phyloP scores from a whole-genome alignment of 805 yeast species.

The Pichia californica region DNA sequence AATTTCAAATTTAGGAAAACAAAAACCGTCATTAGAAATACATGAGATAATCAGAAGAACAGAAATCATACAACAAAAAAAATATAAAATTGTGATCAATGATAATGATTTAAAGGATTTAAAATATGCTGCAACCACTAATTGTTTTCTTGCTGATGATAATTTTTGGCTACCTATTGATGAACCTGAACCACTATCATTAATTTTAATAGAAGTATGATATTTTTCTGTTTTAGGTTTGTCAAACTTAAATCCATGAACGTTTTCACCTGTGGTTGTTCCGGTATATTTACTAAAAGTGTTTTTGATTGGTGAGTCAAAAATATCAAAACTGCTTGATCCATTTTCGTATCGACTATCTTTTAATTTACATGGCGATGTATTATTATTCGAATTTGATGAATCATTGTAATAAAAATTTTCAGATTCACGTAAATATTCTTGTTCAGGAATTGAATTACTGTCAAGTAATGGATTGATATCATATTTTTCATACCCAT shows the following conservation, averaged over 20 bases:
- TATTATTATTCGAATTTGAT: not conserved
- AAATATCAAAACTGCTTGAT: no score
- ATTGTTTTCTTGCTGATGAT: slow-evolving; percentile 5
- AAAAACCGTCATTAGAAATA: slow-evolving; percentile 23
- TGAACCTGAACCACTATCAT: not conserved
- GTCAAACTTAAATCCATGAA: no score
- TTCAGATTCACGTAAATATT: no score
- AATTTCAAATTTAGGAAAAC: slow-evolving; percentile 40
- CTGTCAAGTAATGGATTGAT: no score
- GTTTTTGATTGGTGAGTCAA: no score
- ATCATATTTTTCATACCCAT: no score
- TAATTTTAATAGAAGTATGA: not conserved
- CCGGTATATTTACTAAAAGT: no score
- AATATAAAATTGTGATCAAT: slow-evolving; percentile 20
- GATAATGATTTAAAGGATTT: slow-evolving; percentile 19
- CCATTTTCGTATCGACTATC: no score
- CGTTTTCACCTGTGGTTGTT: no score
- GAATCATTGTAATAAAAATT: not conserved
- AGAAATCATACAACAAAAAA: slow-evolving; percentile 20
- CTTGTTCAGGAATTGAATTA: no score
- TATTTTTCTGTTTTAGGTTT: not conserved
- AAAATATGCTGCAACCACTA: slow-evolving; percentile 16
- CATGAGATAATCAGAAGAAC: slow-evolving; percentile 29
- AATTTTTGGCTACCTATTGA: slow-evolving; percentile 2
- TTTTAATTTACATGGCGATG: not conserved